phyloP scores from a whole-genome alignment of 2,329 filamentous ascomycete species.

The Diaporthe velutina region DNA sequence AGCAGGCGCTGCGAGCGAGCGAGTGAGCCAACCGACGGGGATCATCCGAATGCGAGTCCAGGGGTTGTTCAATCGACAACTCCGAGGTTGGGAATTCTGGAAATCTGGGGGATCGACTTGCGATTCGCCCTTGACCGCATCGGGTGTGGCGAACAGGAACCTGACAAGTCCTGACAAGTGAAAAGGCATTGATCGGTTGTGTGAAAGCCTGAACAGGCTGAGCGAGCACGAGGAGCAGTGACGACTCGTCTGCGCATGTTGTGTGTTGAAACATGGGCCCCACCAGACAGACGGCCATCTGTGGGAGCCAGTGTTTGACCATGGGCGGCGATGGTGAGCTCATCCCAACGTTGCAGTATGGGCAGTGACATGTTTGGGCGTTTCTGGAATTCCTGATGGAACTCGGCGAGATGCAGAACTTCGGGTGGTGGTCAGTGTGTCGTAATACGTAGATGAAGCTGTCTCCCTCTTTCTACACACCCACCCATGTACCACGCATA shows the following conservation, averaged over 20 bases:
- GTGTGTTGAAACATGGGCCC: constrained; percentile 34
- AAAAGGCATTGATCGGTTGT: neutral
- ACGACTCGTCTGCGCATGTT: constrained; percentile 13
- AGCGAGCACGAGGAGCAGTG: neutral
- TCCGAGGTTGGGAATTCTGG: neutral
- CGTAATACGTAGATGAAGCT: neutral
- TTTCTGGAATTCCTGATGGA: constrained; percentile 5
- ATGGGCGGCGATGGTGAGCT: neutral
- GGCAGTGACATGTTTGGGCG: neutral
- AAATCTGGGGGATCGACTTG: constrained; percentile 29
- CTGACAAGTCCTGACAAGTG: neutral
- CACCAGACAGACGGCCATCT: constrained; percentile 6
- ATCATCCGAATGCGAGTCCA: constrained; percentile 18
- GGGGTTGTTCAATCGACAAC: neutral
- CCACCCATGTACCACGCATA: neutral
- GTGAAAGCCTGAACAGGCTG: neutral
- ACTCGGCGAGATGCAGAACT: constrained; percentile 19
- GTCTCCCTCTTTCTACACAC: neutral
- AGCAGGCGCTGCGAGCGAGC: neutral
- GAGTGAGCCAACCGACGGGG: too few species aligned
- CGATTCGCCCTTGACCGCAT: constrained; percentile 25
- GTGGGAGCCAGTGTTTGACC: constrained; percentile 33
- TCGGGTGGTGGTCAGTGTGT: neutral
- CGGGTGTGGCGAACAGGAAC: constrained; percentile 11
- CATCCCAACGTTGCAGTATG: neutral